These are phyloP conservation scores for Hymenoscyphus fraxineus DNA, from an alignment of 2,329 filamentous ascomycete species.

Conservation along the genomic window DNA sequence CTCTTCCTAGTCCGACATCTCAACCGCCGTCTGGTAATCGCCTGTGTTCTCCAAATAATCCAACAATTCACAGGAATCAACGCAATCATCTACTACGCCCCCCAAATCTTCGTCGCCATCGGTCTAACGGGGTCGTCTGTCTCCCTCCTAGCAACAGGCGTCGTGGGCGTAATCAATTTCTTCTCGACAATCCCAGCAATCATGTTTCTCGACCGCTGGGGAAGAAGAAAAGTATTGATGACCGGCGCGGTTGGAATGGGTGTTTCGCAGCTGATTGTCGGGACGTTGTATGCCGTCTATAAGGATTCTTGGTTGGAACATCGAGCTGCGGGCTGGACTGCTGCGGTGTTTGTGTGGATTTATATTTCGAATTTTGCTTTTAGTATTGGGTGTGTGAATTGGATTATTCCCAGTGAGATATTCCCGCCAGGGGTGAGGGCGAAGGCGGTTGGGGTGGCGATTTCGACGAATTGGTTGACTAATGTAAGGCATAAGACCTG, in stretches of 20 bases:
- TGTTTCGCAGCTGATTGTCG: conserved; percentile 59
- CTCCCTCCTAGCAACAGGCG: conserved; percentile 62
- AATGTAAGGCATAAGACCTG: conserved; percentile 12
- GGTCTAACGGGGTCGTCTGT: conserved; percentile 42
- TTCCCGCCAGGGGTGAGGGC: conserved; percentile 32
- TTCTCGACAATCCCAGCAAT: conserved; percentile 63
- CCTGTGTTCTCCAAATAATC: conserved; percentile 34
- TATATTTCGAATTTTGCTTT: conserved; percentile 30
- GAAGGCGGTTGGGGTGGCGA: conserved; percentile 30
- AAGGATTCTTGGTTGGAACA: conserved; percentile 37
- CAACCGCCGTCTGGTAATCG: conserved; percentile 57
- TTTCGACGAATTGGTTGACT: conserved; percentile 36
- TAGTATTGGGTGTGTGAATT: conserved; percentile 20
- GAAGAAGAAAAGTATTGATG: conserved; percentile 56
- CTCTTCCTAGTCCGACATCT: conserved; percentile 54
- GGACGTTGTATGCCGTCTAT: conserved; percentile 56
- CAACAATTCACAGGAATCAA: conserved; percentile 49
- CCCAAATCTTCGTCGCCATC: conserved; percentile 51
- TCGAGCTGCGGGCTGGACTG: conserved; percentile 37
- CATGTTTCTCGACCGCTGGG: conserved; percentile 59
- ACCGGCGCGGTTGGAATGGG: conserved; percentile 63
- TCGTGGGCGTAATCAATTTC: conserved; percentile 66
- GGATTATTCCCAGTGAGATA: background rate
- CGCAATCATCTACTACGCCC: conserved; percentile 50
- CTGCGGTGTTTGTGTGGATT: conserved; percentile 36